These are phyloP conservation scores for Zancudomyces culisetae DNA, from an alignment of 371 early-diverging fungal species.

Conservation along the genomic window DNA sequence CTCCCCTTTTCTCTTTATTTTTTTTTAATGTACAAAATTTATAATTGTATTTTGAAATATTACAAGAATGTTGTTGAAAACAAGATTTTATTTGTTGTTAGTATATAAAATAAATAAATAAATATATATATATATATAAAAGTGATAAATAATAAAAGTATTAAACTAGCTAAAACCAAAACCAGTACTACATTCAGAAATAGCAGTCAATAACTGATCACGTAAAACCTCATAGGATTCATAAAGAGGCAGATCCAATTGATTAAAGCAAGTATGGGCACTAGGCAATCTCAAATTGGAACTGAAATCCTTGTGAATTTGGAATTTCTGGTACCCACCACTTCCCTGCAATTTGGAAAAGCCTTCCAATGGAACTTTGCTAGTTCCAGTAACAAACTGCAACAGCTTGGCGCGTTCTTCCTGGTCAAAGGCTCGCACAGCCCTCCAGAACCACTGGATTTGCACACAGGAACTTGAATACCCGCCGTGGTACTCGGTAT, in stretches of 20 bases:
- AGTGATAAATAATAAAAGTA: background rate
- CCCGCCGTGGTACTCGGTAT: conserved; percentile 84
- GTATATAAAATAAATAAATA: too few species aligned
- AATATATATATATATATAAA: too few species aligned
- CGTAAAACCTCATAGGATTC: conserved; percentile 82
- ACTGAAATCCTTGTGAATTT: conserved; percentile 94
- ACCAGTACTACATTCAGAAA: conserved; percentile 89
- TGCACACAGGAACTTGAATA: conserved; percentile 72
- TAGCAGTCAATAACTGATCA: conserved; percentile 69
- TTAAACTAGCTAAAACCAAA: conserved; percentile 63
- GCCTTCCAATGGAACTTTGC: conserved; percentile 94
- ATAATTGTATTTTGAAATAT: too few species aligned
- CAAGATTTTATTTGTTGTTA: too few species aligned
- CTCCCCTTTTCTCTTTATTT: too few species aligned
- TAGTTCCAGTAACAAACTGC: conserved; percentile 97
- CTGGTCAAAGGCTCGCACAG: conserved; percentile 91
- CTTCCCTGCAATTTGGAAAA: conserved; percentile 88
- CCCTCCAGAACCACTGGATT: conserved; percentile 98
- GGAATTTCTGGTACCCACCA: conserved; percentile 91
- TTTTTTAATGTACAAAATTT: too few species aligned
- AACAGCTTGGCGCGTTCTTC: conserved; percentile 94
- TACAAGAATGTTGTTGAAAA: too few species aligned
- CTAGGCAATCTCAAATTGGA: conserved; percentile 73
- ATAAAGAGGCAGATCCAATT: conserved; percentile 92
- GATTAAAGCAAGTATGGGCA: conserved; percentile 98